Base-by-base conservation (phyloP, 2,329 filamentous ascomycete species). In the Elsinoe batatas region DNA sequence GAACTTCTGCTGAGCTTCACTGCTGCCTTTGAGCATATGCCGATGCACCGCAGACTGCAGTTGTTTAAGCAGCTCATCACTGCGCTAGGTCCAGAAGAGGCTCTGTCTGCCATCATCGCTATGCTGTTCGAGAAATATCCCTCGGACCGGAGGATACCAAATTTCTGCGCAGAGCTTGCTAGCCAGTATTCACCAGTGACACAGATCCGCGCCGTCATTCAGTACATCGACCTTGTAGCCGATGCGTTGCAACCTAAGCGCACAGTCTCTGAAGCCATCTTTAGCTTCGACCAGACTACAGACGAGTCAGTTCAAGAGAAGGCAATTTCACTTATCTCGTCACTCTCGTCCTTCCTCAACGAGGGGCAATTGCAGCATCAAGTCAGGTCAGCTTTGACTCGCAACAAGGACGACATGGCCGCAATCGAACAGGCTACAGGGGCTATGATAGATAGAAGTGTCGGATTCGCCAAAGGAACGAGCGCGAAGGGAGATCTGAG, bases 1-100 rank as follows among this genome's bases (percentile, higher is more conserved):
- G 90, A 95, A 64, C 80, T 98, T 47, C 78, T 98, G n/a, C 79
- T 94, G 40, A 97, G 91, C 73, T 98, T 98, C 67, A 91, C 90
- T 15, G 90, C 91, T 6, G 93, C 94, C 0, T 98, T 94, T 69
- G 91, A 96, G 68, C 93, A 98, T 67, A 91, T 98, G 60, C 93
- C 93, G 4, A 80, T 85, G 7, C 91, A 96, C 69, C 81, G 93
- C 57, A 83, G 90, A 61, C 81, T 88, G 30, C 83, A 84, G 38
- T 75, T 98, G 5, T 98, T 96, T 71, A 79, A 86, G 54, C 88
- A 91, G 51, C 76, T 98, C 15, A 83, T 93, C 18, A 82, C 88
- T 63, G 94, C 91, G 10, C 77, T 98, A 3, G 91, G 91, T 2
- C 79, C 89, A 0, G 79, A 86, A 53, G 91, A 97, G 59, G 95